Conservation (phyloP, 2,329 filamentous ascomycete species). For the Stachybotrys echinatus region DNA sequence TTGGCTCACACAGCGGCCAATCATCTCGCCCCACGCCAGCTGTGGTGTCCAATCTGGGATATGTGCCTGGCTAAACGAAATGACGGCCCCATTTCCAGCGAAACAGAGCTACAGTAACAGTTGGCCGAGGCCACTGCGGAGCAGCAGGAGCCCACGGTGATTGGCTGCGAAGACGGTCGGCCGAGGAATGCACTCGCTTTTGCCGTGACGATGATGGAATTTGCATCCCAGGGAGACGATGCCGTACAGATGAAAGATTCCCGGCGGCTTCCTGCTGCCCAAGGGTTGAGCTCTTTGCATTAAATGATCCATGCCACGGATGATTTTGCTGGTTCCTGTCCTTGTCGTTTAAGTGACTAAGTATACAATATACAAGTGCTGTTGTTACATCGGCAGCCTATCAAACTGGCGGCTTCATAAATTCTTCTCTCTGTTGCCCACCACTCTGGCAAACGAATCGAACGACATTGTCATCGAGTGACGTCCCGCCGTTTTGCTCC, state of each 20-base stretch:
- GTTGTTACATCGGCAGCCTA: background rate
- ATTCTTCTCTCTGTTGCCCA: constrained; percentile 48
- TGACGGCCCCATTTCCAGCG: background rate
- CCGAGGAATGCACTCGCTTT: background rate
- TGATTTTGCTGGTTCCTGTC: too few species aligned
- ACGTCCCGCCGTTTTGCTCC: constrained; percentile 82
- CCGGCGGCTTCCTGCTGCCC: too few species aligned
- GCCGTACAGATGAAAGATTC: too few species aligned
- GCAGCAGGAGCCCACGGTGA: too few species aligned
- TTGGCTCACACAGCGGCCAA: background rate
- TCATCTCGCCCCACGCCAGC: background rate
- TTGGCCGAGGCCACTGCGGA: background rate
- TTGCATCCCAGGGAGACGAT: too few species aligned
- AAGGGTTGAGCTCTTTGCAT: too few species aligned
- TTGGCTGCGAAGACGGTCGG: too few species aligned
- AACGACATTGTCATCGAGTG: constrained; percentile 56
- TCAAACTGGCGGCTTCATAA: constrained; percentile 18
- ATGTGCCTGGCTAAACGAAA: background rate
- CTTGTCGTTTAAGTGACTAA: too few species aligned
- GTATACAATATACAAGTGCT: too few species aligned
- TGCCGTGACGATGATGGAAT: background rate
- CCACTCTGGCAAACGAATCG: constrained; percentile 51
- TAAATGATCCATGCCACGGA: too few species aligned
- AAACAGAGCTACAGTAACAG: background rate
- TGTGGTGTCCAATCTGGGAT: background rate